Evolutionary conservation across 129 eudicot species (phyloP).

Genomic region (Ambrosia artemisiifolia): DNA sequence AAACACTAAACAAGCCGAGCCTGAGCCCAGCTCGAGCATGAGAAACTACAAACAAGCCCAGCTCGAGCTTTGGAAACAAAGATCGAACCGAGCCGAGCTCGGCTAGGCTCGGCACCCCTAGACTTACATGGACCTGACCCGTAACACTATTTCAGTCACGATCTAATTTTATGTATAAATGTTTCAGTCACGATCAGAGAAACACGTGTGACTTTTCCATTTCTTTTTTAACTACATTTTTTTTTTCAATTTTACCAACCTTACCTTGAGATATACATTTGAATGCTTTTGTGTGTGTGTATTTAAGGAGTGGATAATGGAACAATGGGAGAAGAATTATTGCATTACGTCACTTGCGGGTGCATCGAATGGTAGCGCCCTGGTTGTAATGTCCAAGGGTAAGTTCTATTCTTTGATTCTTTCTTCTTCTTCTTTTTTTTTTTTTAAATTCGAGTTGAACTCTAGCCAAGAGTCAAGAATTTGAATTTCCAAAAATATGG

Average conservation of each 20-base stretch:
- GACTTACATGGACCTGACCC: too few relatives aligned
- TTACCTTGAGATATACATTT: neutral
- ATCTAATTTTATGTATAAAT: neutral
- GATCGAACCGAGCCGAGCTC: too few relatives aligned
- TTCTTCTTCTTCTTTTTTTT: neutral
- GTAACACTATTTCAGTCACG: neutral
- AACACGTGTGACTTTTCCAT: neutral
- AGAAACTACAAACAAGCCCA: too few relatives aligned
- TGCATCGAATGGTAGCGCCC: conserved; percentile 72
- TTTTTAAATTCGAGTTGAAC: neutral
- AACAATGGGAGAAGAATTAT: conserved; percentile 85
- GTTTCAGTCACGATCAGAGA: neutral
- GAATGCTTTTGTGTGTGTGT: neutral
- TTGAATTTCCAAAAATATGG: conserved; percentile 12
- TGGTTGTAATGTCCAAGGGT: conserved; percentile 92
- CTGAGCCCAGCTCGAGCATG: too few relatives aligned
- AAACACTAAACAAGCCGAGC: too few relatives aligned
- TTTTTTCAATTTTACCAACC: neutral
- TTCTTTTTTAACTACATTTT: neutral
- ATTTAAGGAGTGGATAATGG: conserved; percentile 92
- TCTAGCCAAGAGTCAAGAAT: neutral
- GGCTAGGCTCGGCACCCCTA: too few relatives aligned
- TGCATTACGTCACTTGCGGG: conserved; percentile 86
- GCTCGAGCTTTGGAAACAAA: too few relatives aligned
- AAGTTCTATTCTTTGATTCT: conserved; percentile 6